These are phyloP conservation scores for Phaeosphaeria sp. DNA, from an alignment of 2,329 filamentous ascomycete genomes.

Conservation along the genomic window DNA sequence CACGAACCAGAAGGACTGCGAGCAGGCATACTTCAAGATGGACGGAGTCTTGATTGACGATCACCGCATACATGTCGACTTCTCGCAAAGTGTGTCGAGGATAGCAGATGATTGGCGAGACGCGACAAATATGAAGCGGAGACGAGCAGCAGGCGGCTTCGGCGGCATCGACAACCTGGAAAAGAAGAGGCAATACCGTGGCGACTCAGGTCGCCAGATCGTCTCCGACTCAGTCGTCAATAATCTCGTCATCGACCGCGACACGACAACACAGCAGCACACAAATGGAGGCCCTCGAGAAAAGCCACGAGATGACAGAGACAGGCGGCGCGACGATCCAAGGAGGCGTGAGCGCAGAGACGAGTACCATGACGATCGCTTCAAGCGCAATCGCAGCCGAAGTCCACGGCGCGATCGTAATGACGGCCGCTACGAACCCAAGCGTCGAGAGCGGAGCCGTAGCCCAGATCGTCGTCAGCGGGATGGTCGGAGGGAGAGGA, in stretches of 20 bases:
- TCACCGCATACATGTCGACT: conserved; percentile 96
- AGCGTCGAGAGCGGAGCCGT: conserved; percentile 37
- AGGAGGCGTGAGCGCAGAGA: conserved; percentile 36
- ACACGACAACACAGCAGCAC: conserved; percentile 15
- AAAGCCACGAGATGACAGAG: conserved; percentile 13
- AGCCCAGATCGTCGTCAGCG: conserved; percentile 40
- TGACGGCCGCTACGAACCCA: conserved; percentile 36
- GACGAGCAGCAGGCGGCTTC: conserved; percentile 72
- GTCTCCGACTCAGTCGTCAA: conserved; percentile 42
- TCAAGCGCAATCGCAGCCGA: conserved; percentile 47
- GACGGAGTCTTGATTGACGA: conserved; percentile 96
- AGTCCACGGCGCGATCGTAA: conserved; percentile 41
- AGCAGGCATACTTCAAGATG: conserved; percentile 98
- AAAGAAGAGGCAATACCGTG: conserved; percentile 82
- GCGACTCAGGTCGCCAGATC: conserved; percentile 34
- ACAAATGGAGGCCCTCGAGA: conserved; percentile 13
- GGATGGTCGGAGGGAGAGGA: conserved; percentile 17
- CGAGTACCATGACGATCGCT: conserved; percentile 48
- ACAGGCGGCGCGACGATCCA: conserved; percentile 50
- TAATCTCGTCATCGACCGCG: conserved; percentile 38
- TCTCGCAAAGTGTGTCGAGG: conserved; percentile 90
- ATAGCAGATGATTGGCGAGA: conserved; percentile 89
- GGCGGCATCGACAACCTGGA: conserved; percentile 88
- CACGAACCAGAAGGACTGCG: conserved; percentile 88
- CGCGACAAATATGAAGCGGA: conserved; percentile 81